Evolutionary conservation across 768 basidiomycete genomes (phyloP).

Genomic region (Neoboletus magnificus): DNA sequence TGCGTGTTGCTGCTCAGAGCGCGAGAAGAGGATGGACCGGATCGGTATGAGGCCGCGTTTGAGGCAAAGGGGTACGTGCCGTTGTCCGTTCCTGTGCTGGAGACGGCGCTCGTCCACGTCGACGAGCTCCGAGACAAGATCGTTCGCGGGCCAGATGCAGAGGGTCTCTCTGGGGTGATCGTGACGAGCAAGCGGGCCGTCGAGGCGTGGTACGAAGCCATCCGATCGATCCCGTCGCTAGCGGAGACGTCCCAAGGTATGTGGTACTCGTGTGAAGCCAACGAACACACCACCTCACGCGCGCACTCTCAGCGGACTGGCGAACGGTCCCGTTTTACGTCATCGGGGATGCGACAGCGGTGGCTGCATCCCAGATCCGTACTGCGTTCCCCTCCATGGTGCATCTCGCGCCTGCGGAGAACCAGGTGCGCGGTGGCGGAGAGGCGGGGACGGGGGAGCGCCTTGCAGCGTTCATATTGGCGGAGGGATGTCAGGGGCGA

Average conservation of each 20-base stretch:
- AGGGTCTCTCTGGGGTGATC: constrained; percentile 55
- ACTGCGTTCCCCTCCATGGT: constrained; percentile 37
- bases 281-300: neutral
- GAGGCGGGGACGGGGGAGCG: constrained; percentile 65
- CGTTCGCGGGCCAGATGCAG: constrained; percentile 31
- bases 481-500: constrained; percentile 22
- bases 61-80: constrained; percentile 45
- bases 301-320: constrained; percentile 43
- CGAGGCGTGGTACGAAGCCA: constrained; percentile 62
- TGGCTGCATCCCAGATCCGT: constrained; percentile 34
- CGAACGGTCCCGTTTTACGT: constrained; percentile 66
- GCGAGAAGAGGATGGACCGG: constrained; percentile 34
- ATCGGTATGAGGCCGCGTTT: constrained; percentile 61
- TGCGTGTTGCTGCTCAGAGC: constrained; percentile 44
- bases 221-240: constrained; percentile 10
- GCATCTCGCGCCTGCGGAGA: constrained; percentile 26
- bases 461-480: constrained; percentile 62
- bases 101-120: constrained; percentile 57
- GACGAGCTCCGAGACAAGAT: constrained; percentile 44
- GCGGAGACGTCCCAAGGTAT: constrained; percentile 10
- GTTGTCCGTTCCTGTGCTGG: constrained; percentile 66
- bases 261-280: neutral
- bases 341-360: constrained; percentile 66
- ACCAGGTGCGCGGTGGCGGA: constrained; percentile 39
- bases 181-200: constrained; percentile 77